Evolutionary conservation across 805 yeast species (phyloP).

Genomic region (Nakazawaea sp.): DNA sequence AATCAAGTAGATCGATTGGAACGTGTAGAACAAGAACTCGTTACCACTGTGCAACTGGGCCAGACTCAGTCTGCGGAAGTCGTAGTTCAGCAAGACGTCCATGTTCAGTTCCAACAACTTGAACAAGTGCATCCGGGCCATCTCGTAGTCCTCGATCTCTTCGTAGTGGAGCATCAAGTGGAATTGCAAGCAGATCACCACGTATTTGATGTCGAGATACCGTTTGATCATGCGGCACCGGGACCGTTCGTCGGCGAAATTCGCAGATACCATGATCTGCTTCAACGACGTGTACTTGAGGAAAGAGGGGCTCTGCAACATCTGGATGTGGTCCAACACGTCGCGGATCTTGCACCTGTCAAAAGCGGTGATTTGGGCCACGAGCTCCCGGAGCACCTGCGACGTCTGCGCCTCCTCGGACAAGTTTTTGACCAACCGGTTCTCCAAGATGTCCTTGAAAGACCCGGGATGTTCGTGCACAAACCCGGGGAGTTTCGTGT

Average conservation of each 20-base stretch:
- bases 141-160: background rate
- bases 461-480: constrained; percentile 13
- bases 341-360: background rate
- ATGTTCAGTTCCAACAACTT: constrained; percentile 28
- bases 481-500: constrained; percentile 35
- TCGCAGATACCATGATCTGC: background rate
- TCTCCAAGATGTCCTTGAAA: constrained; percentile 5
- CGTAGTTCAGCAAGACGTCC: constrained; percentile 27
- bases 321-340: background rate
- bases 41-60: background rate
- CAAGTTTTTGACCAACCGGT: constrained; percentile 4
- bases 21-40: constrained; percentile 15
- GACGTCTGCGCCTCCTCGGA: too few species aligned
- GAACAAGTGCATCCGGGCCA: constrained; percentile 20
- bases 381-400: background rate
- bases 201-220: background rate
- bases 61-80: constrained; percentile 16
- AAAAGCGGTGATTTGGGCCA: background rate
- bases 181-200: background rate
- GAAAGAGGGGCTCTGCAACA: background rate
- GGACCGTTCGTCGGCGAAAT: background rate
- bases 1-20: constrained; percentile 22
- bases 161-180: background rate
- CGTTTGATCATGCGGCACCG: background rate
- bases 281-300: background rate